Base-by-base conservation (phyloP, 163 green algal species). In the Chlamydomonas reinhardtii region DNA sequence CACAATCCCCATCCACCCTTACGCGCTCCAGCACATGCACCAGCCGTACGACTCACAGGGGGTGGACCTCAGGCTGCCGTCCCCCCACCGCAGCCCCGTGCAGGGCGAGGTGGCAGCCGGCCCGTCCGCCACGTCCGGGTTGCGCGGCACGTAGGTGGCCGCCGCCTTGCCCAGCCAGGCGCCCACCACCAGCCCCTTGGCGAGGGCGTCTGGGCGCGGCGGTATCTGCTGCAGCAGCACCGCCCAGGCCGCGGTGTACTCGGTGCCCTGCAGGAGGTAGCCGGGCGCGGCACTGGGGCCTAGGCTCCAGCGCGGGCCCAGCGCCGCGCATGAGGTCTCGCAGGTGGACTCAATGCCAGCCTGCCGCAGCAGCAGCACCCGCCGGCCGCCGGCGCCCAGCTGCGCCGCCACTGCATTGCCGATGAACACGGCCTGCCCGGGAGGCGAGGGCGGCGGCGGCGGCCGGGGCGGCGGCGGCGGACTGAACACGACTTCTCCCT, bases 201-300 rank as follows among this genome's bases (percentile, higher is more conserved):
- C 24, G 14, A 56, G 70, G 35, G 24, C 22, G 22, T 31, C 24
- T 4, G 35, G 11, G 0, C 14, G 19, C 9, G 70, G 35, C 22
- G 70, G 70, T 8, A 32, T 25, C 35, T 84, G 76, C 76, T 84
- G 76, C 39, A 84, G 76, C 64, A 75, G n/a, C 19, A 59, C 12
- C 12, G 59, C 17, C 64, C 65, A 84, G 9, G 76, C 76, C 17
- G 35, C n/a, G 16, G 68, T 43, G 32, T 73, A 75, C 19, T 75
- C 43, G 16, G 9, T 1, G 3, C 65, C 76, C 39, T 20, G 52
- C 39, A 84, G 64, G 9, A 24, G 31, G 76, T 84, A 74, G 25
- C 35, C 62, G 8, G 27, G 15, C 35, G 0, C 2, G 0, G 9
- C 39, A n/a, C 22, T 22, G 22, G 15, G 15, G 35, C 35, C 35